phyloP scores from a whole-genome alignment of 176 grass and related monocot species.

The Avena eriantha region DNA sequence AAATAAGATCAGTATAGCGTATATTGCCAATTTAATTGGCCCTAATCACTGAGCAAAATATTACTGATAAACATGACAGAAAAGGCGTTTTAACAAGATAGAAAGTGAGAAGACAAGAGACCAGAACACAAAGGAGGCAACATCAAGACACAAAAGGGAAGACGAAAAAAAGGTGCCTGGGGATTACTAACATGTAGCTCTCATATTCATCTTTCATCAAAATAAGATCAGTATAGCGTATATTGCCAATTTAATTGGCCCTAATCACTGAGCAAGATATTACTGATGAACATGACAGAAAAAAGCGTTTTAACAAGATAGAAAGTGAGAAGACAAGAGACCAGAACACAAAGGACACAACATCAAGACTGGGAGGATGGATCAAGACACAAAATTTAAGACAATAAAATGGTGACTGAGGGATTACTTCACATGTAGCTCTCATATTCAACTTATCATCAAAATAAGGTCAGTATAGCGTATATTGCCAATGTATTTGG shows the following conservation, averaged over 20 bases:
- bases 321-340: neutral
- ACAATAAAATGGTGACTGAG: neutral
- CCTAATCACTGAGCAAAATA: slow-evolving; percentile 49
- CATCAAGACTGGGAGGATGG: neutral
- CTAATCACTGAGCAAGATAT: slow-evolving; percentile 49
- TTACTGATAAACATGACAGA: neutral
- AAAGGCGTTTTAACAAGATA: neutral
- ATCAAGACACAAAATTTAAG: neutral
- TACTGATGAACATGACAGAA: neutral
- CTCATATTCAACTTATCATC: slow-evolving; percentile 34
- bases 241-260: slow-evolving; percentile 53
- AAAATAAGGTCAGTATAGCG: slow-evolving; percentile 46
- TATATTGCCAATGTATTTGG: slow-evolving; percentile 54
- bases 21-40: slow-evolving; percentile 57
- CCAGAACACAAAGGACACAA: neutral
- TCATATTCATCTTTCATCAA: slow-evolving; percentile 50
- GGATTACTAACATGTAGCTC: slow-evolving; percentile 35
- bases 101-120: neutral
- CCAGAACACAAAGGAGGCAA: slow-evolving; percentile 6
- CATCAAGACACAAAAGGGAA: neutral
- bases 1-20: slow-evolving; percentile 48
- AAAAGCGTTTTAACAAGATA: neutral
- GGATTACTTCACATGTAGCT: slow-evolving; percentile 2
- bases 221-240: slow-evolving; percentile 52
- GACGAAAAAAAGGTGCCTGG: neutral